phyloP scores from a whole-genome alignment of 106 monocot species.

The Gastrodia elata region DNA sequence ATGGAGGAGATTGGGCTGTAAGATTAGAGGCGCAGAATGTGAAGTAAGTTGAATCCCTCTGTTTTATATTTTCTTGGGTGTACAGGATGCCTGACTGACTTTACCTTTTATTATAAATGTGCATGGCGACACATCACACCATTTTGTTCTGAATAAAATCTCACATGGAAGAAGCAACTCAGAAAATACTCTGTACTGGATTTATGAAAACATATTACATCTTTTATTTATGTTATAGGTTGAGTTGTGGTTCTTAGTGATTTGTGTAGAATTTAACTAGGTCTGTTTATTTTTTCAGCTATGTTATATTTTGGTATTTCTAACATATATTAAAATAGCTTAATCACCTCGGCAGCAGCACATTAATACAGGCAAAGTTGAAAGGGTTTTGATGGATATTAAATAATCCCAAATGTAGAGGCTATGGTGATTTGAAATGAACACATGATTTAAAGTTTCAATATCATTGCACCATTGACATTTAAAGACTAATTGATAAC shows the following conservation, averaged over 20 bases:
- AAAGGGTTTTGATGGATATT: no score
- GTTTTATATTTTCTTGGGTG: neutral
- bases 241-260: neutral
- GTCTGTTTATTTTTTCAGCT: neutral
- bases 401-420: no score
- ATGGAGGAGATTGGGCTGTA: conserved; percentile 94
- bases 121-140: neutral
- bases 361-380: no score
- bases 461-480: no score
- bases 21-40: conserved; percentile 44
- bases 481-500: no score
- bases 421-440: no score
- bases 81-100: neutral
- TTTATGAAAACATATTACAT: neutral
- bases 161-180: neutral
- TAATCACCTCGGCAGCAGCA: no score
- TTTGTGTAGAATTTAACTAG: neutral
- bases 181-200: neutral
- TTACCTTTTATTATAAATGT: neutral
- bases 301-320: neutral
- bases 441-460: no score
- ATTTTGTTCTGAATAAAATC: neutral
- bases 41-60: conserved; percentile 37
- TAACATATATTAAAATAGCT: no score
- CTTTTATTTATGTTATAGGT: neutral